phyloP scores from a whole-genome alignment of 306 rosid species.

The Sindora glabra region DNA sequence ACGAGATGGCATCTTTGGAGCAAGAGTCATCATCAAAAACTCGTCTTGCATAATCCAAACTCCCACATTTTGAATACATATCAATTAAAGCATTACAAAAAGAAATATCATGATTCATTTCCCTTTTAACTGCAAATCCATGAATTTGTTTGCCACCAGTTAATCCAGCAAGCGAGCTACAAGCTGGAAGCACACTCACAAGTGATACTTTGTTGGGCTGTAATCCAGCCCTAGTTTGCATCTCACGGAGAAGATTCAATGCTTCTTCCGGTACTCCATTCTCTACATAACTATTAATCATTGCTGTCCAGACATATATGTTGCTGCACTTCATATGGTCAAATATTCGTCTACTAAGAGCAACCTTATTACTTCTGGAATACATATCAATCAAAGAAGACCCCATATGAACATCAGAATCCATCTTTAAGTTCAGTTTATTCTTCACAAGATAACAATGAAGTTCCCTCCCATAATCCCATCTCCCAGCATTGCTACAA shows the following conservation, averaged over 20 bases:
- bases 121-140: slow-evolving; percentile 46
- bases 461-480: slow-evolving; percentile 63
- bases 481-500: slow-evolving; percentile 16
- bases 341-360: no score
- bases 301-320: no score
- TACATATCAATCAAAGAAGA: no score
- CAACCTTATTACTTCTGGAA: no score
- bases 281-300: no score
- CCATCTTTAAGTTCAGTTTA: slow-evolving; percentile 26
- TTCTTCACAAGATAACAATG: slow-evolving; percentile 60
- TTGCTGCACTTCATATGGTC: no score
- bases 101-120: slow-evolving; percentile 33
- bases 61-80: slow-evolving; percentile 82
- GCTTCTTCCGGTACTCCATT: no score
- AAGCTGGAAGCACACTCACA: slow-evolving; percentile 63
- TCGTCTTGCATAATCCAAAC: slow-evolving; percentile 44
- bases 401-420: no score
- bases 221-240: slow-evolving; percentile 53
- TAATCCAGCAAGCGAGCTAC: slow-evolving; percentile 50
- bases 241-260: slow-evolving; percentile 33
- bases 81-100: slow-evolving; percentile 65
- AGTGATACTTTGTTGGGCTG: slow-evolving; percentile 64
- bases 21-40: slow-evolving; percentile 47
- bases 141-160: slow-evolving; percentile 65
- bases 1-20: slow-evolving; percentile 51